phyloP scores from a whole-genome alignment of 2,329 filamentous ascomycete genomes.

The Fusarium metavorans region DNA sequence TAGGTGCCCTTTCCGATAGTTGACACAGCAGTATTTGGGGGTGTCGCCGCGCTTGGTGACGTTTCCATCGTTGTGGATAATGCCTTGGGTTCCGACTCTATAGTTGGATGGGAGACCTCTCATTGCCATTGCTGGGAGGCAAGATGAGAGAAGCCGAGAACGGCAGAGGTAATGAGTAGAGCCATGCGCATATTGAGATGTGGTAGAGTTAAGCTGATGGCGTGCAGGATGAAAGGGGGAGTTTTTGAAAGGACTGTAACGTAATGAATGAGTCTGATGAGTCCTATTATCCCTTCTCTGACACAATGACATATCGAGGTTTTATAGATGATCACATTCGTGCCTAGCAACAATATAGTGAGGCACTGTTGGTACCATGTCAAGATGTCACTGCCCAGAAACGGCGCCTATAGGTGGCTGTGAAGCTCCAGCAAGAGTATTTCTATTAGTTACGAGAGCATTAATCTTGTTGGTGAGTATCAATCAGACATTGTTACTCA shows the following conservation, averaged over 20 bases:
- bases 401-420: neutral
- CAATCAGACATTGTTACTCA: neutral
- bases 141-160: neutral
- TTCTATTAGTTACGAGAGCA: neutral
- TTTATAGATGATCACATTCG: neutral
- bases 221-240: neutral
- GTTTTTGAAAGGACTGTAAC: neutral
- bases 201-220: neutral
- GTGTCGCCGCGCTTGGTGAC: neutral
- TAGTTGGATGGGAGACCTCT: neutral
- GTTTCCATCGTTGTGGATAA: neutral
- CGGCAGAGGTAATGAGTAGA: neutral
- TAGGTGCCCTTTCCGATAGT: neutral
- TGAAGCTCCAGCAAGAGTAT: neutral
- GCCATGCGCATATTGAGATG: neutral
- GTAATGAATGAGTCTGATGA: neutral
- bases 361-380: neutral
- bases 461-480: neutral
- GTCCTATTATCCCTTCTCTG: neutral
- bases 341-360: neutral
- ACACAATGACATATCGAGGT: neutral
- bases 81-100: neutral
- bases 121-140: neutral
- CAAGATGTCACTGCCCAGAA: neutral
- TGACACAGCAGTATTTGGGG: neutral